These are phyloP conservation scores for Paecilomyces dactylethromorphus DNA, from an alignment of 2,329 filamentous ascomycete genomes.

Conservation along the genomic window DNA sequence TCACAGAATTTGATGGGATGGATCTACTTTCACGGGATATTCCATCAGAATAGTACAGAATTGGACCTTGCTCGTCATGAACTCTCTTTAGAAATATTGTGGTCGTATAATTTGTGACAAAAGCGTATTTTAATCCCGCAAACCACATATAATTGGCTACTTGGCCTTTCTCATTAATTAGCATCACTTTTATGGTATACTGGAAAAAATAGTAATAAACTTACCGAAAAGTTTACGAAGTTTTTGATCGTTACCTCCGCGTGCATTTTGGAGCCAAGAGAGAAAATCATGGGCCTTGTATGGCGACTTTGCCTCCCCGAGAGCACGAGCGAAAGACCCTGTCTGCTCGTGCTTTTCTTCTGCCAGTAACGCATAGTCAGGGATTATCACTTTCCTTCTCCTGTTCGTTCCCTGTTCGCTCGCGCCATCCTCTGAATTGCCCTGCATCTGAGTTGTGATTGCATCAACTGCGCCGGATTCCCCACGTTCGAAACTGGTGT, in stretches of 20 bases:
- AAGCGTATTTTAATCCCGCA: background rate
- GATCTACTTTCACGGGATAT: too few species aligned
- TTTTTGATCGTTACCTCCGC: background rate
- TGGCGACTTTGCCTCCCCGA: background rate
- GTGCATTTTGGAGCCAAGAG: background rate
- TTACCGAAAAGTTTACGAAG: background rate
- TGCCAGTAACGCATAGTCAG: background rate
- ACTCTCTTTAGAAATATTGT: background rate
- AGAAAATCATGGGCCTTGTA: background rate
- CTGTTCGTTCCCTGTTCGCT: too few species aligned
- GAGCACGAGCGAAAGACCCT: background rate
- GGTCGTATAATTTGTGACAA: background rate
- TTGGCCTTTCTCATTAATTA: background rate
- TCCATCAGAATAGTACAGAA: too few species aligned
- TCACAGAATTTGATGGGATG: too few species aligned
- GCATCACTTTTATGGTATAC: too few species aligned
- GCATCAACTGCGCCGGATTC: too few species aligned
- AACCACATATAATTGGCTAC: background rate
- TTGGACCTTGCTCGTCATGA: background rate
- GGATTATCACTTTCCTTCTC: too few species aligned
- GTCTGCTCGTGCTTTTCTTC: too few species aligned
- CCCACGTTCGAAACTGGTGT: background rate
- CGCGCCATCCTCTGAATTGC: too few species aligned
- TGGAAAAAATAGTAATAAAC: background rate
- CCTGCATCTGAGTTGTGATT: too few species aligned